Base-by-base conservation (phyloP, 345 rosid genomes). In the Pelargonium nanum region DNA sequence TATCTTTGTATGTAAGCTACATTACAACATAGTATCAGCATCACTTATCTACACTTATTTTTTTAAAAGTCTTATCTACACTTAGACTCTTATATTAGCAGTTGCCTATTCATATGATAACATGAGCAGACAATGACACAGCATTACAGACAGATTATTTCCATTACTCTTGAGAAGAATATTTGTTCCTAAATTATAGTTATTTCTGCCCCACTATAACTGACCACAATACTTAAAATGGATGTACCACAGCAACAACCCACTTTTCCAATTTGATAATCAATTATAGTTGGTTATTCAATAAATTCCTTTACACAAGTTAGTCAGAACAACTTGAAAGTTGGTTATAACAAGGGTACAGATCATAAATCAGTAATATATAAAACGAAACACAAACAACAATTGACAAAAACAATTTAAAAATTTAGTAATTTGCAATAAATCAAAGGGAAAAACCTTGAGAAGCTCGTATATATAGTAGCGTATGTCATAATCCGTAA, bases 401-500 rank as follows among this genome's bases (percentile, higher is more conserved):
- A 34, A 34, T n/a, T 3, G 45, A 34, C 13, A 34, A 34, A 9
- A 34, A 34, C 12, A n/a, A n/a, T 34, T 34, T 34, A 15, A 34
- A 15, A 34, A 34, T 4, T 4, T 4, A 34, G 45, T 10, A 34
- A 5, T 34, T 3, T 34, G 6, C 1, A 34, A 53, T 30, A 30
- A 22, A 60, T n/a, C n/a, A n/a, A 12, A 23, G 32, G 53, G 21
- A 64, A 60, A 58, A 73, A 88, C 96, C 93, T 88, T 88, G 19
- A 85, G 84, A 76, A 85, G 96, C 73, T 85, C 93, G 13, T 85
- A 85, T 22, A 82, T 80, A 60, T 85, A 85, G 82, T 83, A 83
- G 34, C 86, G 88, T 61, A 88, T 85, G 61, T 85, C 96, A 63
- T 83, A 83, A 72, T 84, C 93, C 25, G 88, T 70, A 76, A 85